Evolutionary conservation across 2,329 filamentous ascomycete genomes (phyloP).

Genomic region (Alternaria rosae): DNA sequence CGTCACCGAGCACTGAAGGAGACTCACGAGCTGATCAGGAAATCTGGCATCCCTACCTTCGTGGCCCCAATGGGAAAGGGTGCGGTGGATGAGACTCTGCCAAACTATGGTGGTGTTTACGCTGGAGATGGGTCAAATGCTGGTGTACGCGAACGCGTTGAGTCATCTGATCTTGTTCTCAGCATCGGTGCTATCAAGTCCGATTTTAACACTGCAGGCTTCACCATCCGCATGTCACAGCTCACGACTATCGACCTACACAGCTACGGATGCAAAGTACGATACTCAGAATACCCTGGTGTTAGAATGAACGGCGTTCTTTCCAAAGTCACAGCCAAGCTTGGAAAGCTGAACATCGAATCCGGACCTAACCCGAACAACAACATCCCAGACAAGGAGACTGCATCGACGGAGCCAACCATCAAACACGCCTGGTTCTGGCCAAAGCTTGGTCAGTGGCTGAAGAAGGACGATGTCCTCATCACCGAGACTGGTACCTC

Average conservation of each 20-base stretch:
- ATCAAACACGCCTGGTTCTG: constrained; percentile 80
- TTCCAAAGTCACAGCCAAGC: constrained; percentile 68
- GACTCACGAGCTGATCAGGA: constrained; percentile 74
- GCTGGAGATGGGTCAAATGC: constrained; percentile 77
- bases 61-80: constrained; percentile 93
- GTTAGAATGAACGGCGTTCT: constrained; percentile 82
- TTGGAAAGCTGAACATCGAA: constrained; percentile 64
- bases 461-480: constrained; percentile 76
- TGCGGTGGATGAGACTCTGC: constrained; percentile 76
- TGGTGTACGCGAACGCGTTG: constrained; percentile 69
- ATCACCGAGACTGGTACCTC: constrained; percentile 88
- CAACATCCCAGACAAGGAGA: constrained; percentile 52
- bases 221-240: constrained; percentile 79
- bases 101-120: constrained; percentile 85
- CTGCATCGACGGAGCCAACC: constrained; percentile 40
- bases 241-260: constrained; percentile 84
- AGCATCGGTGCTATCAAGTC: constrained; percentile 74
- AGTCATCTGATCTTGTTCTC: constrained; percentile 74
- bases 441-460: constrained; percentile 76
- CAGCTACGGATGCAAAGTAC: constrained; percentile 74
- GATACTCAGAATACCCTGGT: constrained; percentile 80
- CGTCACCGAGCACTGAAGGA: constrained; percentile 77
- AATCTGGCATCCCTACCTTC: constrained; percentile 79
- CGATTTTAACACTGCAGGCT: constrained; percentile 84
- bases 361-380: constrained; percentile 63